Conservation (phyloP, 495 filamentous ascomycete species). For the Lentithecium fluviatile region DNA sequence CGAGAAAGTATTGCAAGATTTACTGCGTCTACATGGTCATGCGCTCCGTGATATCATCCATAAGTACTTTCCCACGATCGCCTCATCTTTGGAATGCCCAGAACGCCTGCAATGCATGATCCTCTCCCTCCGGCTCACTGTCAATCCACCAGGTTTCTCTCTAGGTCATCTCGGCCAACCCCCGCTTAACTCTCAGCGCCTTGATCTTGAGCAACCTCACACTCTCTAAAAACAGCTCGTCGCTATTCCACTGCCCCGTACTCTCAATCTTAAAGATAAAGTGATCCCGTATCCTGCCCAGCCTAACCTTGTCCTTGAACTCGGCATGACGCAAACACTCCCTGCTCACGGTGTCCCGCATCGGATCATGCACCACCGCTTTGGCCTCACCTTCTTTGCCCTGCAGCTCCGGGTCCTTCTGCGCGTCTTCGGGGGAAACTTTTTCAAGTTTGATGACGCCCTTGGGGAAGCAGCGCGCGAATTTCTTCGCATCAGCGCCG, state of each 20-base stretch:
- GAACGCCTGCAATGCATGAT: constrained; percentile 23
- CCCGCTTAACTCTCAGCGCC: constrained; percentile 61
- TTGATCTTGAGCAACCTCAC: constrained; percentile 83
- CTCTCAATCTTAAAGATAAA: constrained; percentile 97
- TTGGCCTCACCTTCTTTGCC: constrained; percentile 72
- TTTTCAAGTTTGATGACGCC: constrained; percentile 82
- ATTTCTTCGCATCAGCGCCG: constrained; percentile 83
- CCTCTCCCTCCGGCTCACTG: constrained; percentile 44
- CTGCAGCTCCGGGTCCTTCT: constrained; percentile 61
- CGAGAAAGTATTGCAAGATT: too few species aligned
- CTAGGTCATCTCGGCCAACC: constrained; percentile 54
- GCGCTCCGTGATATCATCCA: neutral
- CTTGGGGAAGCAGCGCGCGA: constrained; percentile 81
- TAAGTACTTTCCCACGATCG: constrained; percentile 6
- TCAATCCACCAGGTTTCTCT: too few species aligned
- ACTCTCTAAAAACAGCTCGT: constrained; percentile 84
- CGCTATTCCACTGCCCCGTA: constrained; percentile 87
- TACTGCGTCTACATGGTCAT: too few species aligned
- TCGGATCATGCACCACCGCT: constrained; percentile 78
- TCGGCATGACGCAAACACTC: constrained; percentile 90
- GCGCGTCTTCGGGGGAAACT: constrained; percentile 66
- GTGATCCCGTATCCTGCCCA: constrained; percentile 86
- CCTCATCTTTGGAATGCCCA: constrained; percentile 3
- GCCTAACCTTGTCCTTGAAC: constrained; percentile 91
- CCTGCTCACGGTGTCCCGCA: constrained; percentile 88